phyloP scores from a whole-genome alignment of 2,329 filamentous ascomycete genomes.

The Paracoccidioides lutzii region DNA sequence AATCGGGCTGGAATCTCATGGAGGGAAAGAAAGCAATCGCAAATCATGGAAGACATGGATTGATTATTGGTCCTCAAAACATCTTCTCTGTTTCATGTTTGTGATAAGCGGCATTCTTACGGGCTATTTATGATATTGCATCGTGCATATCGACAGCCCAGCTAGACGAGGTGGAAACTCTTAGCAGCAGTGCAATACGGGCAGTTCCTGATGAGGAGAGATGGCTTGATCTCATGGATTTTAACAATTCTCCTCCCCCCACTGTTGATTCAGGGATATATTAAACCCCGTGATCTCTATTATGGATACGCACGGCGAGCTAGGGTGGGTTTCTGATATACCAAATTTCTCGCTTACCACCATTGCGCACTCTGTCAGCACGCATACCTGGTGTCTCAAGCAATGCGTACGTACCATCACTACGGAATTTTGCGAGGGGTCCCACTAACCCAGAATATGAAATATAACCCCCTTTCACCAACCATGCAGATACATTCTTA shows the following conservation, averaged over 20 bases:
- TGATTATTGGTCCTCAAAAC: not conserved
- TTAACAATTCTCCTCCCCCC: not conserved
- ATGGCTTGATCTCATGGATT: not conserved
- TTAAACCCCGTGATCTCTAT: not conserved
- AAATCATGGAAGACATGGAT: not conserved
- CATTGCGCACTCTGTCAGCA: not conserved
- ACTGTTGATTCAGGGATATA: not conserved
- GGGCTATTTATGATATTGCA: not conserved
- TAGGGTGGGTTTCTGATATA: not conserved
- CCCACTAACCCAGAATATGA: not conserved
- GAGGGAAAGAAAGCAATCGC: not conserved
- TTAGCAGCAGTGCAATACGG: not conserved
- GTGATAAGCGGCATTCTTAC: not conserved
- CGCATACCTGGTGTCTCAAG: not conserved
- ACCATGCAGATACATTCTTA: not conserved
- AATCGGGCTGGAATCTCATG: not conserved
- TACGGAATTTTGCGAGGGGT: not conserved
- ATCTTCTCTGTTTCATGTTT: constrained; percentile 13
- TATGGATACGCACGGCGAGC: no score
- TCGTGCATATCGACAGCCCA: not conserved
- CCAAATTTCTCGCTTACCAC: not conserved
- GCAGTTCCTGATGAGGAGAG: not conserved
- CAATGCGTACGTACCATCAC: not conserved
- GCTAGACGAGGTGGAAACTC: not conserved
- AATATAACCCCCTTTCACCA: not conserved